A percentile compares a stretch with the other conserved stretches of the same genome.
Conservation (phyloP, 1,284 basidiomycete genomes). For the Polyporus tsugae region DNA sequence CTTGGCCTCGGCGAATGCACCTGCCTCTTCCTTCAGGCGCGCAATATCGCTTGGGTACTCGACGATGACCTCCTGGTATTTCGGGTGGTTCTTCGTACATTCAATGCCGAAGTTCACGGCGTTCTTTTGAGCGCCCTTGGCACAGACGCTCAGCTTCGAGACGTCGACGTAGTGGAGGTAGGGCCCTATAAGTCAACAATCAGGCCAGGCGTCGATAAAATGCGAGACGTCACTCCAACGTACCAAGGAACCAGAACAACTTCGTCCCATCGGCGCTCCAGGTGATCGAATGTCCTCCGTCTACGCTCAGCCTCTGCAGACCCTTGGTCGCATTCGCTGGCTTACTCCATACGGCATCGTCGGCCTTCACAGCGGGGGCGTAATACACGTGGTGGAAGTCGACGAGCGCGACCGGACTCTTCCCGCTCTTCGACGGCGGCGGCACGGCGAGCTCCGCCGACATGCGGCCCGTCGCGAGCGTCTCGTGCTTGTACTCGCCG, state of each 20-base stretch:
- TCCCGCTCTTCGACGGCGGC: slow-evolving; percentile 25
- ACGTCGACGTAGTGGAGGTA: slow-evolving; percentile 69
- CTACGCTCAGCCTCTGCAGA: slow-evolving; percentile 66
- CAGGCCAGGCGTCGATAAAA: neutral
- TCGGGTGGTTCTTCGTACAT: slow-evolving; percentile 61
- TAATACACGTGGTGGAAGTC: slow-evolving; percentile 73
- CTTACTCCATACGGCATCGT: slow-evolving; percentile 68
- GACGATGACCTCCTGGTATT: slow-evolving; percentile 64
- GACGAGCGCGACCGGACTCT: slow-evolving; percentile 60
- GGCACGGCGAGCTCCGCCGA: slow-evolving; percentile 63
- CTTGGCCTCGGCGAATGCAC: slow-evolving; percentile 34
- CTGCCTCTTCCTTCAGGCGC: slow-evolving; percentile 62
- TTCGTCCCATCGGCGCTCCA: slow-evolving; percentile 69
- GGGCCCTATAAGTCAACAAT: slow-evolving; percentile 53
- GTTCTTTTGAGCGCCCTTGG: slow-evolving; percentile 56
- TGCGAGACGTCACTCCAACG: neutral
- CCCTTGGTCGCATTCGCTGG: slow-evolving; percentile 70
- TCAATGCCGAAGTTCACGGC: slow-evolving; percentile 61
- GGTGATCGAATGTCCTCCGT: slow-evolving; percentile 74
- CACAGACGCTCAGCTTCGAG: slow-evolving; percentile 57
- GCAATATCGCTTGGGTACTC: slow-evolving; percentile 67
- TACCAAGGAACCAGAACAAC: slow-evolving; percentile 78
- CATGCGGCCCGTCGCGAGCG: slow-evolving; percentile 61
- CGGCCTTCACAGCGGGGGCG: slow-evolving; percentile 50
- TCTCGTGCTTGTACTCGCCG: slow-evolving; percentile 58